Evolutionary conservation across 139 green algal genomes (phyloP).

Genomic region (Chlorella vulgaris): DNA sequence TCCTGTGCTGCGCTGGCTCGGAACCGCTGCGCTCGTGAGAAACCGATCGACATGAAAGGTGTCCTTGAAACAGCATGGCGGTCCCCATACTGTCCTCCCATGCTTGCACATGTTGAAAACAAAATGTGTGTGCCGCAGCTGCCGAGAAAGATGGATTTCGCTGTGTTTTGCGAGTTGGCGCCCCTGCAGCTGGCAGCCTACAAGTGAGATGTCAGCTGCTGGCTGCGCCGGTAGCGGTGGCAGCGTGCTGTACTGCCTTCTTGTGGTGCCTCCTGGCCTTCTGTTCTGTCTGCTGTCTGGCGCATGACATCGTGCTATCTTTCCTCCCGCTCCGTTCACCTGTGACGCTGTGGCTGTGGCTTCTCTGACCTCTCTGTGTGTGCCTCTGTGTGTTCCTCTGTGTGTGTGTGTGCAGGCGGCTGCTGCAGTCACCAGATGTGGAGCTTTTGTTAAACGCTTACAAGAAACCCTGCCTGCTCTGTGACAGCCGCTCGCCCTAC

Average conservation of each 20-base stretch:
- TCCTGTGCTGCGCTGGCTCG: no score
- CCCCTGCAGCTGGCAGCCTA: slow-evolving; percentile 69
- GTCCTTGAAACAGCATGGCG: no score
- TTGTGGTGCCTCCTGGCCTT: no score
- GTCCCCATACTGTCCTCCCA: no score
- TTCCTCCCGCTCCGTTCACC: no score
- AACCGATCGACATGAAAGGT: no score
- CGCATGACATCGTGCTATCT: neutral
- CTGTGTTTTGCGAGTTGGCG: slow-evolving; percentile 77
- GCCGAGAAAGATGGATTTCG: slow-evolving; percentile 73
- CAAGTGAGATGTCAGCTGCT: slow-evolving; percentile 34
- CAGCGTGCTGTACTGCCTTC: neutral
- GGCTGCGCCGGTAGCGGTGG: neutral
- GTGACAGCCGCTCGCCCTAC: slow-evolving; percentile 17
- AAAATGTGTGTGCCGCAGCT: slow-evolving; percentile 45
- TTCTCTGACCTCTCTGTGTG: no score
- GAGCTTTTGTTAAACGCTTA: slow-evolving; percentile 52
- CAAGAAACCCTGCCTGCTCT: slow-evolving; percentile 50
- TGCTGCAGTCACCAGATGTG: slow-evolving; percentile 60
- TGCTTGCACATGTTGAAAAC: no score
- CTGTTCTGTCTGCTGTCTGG: neutral
- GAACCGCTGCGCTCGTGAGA: no score
- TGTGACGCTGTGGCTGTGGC: no score
- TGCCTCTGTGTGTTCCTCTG: no score
- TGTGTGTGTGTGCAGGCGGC: slow-evolving; percentile 49